Conservation (phyloP, 192 early-diverging fungal species). For the Irineochytrium annulatum region DNA sequence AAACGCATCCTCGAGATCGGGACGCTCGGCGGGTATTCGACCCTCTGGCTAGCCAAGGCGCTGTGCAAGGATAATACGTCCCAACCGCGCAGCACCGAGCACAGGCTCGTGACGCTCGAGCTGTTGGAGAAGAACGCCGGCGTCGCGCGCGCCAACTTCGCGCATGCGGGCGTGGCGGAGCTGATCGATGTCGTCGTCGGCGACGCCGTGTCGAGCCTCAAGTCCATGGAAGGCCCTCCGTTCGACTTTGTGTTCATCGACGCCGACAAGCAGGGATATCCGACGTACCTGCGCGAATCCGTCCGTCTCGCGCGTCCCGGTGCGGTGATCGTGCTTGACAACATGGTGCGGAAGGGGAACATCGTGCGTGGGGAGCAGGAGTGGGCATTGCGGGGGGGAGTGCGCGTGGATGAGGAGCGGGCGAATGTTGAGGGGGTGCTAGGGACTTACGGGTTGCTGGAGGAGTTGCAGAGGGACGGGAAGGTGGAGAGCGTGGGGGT, state of each 20-base stretch:
- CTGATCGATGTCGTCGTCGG: neutral
- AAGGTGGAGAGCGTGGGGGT: neutral
- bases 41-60: slow-evolving; percentile 4
- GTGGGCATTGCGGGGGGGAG: neutral
- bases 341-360: slow-evolving; percentile 6
- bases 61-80: neutral
- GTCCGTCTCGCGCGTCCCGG: neutral
- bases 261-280: slow-evolving; percentile 5
- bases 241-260: slow-evolving; percentile 13
- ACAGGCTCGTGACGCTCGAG: slow-evolving; percentile 6
- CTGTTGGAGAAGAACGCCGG: neutral
- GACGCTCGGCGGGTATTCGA: slow-evolving; percentile 7
- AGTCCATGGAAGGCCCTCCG: neutral
- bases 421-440: no score
- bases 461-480: neutral
- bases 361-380: neutral
- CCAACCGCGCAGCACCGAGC: neutral
- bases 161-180: slow-evolving; percentile 4
- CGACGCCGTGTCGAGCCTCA: neutral
- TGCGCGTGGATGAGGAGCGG: no score
- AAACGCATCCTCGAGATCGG: slow-evolving; percentile 4
- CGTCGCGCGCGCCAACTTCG: slow-evolving; percentile 7
- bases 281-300: neutral
- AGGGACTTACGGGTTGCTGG: neutral
- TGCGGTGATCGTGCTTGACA: slow-evolving; percentile 8